These are phyloP conservation scores for Rhizophora apiculata DNA, from an alignment of 345 rosid species.

Conservation along the genomic window DNA sequence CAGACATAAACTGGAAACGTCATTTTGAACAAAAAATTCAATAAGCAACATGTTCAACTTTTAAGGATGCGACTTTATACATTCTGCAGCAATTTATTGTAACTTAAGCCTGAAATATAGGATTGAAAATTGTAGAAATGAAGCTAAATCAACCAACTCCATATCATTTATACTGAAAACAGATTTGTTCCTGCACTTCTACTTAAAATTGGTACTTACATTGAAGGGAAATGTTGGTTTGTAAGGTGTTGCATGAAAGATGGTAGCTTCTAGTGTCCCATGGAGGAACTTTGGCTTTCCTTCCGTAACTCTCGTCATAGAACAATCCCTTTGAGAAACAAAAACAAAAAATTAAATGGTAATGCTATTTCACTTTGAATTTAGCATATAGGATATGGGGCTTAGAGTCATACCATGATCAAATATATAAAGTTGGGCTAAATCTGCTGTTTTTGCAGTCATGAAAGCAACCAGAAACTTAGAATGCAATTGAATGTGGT, in stretches of 20 bases:
- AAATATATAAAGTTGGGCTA: constrained; percentile 24
- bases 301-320: constrained; percentile 28
- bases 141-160: neutral
- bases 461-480: constrained; percentile 38
- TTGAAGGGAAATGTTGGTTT: constrained; percentile 59
- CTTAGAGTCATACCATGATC: neutral
- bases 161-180: neutral
- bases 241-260: constrained; percentile 72
- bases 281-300: constrained; percentile 51
- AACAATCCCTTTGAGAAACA: constrained; percentile 1
- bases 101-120: no score
- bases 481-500: constrained; percentile 27
- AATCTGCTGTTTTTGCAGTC: neutral
- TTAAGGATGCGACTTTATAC: neutral
- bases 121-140: no score
- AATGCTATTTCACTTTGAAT: neutral
- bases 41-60: neutral
- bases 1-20: constrained; percentile 44
- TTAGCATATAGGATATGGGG: neutral
- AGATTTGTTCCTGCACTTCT: neutral
- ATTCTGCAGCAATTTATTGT: no score
- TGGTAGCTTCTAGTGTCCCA: constrained; percentile 84
- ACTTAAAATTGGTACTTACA: constrained; percentile 37
- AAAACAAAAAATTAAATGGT: neutral
- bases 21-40: neutral